These are phyloP conservation scores for Sugiyamaella paludigena DNA, from an alignment of 1,139 yeast species.

Conservation along the genomic window DNA sequence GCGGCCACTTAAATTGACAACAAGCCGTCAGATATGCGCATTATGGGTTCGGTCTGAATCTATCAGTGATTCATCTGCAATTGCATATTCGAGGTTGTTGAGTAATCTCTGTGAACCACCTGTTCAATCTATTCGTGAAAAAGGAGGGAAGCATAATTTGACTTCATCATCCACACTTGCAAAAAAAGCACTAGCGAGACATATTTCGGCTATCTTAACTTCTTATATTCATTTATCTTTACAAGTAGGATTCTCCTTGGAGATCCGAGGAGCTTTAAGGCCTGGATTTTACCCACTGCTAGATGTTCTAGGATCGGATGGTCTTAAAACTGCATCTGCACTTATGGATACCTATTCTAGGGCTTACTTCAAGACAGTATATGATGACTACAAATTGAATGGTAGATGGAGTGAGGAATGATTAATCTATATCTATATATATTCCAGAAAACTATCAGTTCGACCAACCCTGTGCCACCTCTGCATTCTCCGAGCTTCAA, in stretches of 20 bases:
- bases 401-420: conserved; percentile 75
- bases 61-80: conserved; percentile 35
- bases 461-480: too few relatives aligned
- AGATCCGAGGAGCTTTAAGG: conserved; percentile 51
- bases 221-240: conserved; percentile 52
- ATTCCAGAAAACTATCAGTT: too few relatives aligned
- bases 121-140: conserved; percentile 31
- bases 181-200: conserved; percentile 59
- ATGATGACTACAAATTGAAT: conserved; percentile 66
- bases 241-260: conserved; percentile 47
- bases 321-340: conserved; percentile 61
- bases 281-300: conserved; percentile 63
- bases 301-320: conserved; percentile 66
- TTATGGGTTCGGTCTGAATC: conserved; percentile 13
- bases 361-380: conserved; percentile 62
- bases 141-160: conserved; percentile 39
- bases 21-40: conserved; percentile 7
- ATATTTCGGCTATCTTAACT: conserved; percentile 59
- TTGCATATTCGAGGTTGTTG: conserved; percentile 56
- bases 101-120: conserved; percentile 74
- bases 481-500: too few relatives aligned
- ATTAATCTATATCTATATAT: too few relatives aligned
- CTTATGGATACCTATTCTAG: conserved; percentile 72
- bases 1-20: conserved; percentile 11
- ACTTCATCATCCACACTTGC: conserved; percentile 56